Evolutionary conservation across 2,329 filamentous ascomycete genomes (phyloP).

Genomic region (Microsporum ferrugineum): DNA sequence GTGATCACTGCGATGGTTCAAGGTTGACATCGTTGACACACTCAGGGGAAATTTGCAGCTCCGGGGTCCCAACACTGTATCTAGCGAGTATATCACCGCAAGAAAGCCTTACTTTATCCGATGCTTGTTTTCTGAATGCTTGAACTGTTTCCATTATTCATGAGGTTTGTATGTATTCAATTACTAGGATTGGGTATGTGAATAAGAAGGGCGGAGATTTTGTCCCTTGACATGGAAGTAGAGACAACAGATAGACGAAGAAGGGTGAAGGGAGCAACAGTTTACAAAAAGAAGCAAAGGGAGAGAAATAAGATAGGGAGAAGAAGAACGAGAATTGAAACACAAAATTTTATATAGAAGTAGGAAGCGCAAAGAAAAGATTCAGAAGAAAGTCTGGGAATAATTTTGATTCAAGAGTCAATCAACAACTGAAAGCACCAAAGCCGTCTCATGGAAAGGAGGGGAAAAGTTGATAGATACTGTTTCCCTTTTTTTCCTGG

Average conservation of each 20-base stretch:
- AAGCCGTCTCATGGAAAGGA: not conserved
- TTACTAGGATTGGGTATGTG: slow-evolving; percentile 1
- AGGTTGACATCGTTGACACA: too few relatives aligned
- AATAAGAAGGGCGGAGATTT: not conserved
- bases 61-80: too few relatives aligned
- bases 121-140: not conserved
- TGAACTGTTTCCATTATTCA: slow-evolving; percentile 4
- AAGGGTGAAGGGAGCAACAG: not conserved
- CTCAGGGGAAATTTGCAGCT: too few relatives aligned
- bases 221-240: not conserved
- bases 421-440: not conserved
- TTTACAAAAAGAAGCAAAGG: not conserved
- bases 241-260: not conserved
- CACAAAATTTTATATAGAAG: slow-evolving; percentile 2
- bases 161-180: not conserved
- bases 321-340: not conserved
- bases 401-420: not conserved
- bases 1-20: too few relatives aligned
- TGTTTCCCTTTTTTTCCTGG: not conserved
- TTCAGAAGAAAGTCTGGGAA: not conserved
- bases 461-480: not conserved
- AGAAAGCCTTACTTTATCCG: too few relatives aligned
- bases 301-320: not conserved
- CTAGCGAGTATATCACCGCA: too few relatives aligned
- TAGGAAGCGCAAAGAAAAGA: not conserved